Conservation (phyloP, 345 rosid genomes). For the Pistacia vera region DNA sequence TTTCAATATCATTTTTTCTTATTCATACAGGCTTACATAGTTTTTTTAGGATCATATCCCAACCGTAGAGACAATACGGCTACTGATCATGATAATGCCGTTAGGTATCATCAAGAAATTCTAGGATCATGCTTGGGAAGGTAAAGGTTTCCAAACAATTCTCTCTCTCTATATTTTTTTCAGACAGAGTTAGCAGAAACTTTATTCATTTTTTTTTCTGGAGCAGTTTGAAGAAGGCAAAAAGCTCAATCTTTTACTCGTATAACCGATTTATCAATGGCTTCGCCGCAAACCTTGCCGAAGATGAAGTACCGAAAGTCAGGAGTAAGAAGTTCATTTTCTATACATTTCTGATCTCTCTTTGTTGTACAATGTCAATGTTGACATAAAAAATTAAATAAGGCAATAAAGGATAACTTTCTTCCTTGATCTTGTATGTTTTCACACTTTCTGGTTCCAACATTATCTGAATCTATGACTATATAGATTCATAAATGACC, state of each 20-base stretch:
- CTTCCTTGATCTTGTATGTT: no score
- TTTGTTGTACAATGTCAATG: no score
- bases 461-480: not conserved
- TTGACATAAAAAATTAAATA: no score
- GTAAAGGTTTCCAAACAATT: slow-evolving; percentile 11
- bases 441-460: not conserved
- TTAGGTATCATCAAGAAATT: slow-evolving; percentile 27
- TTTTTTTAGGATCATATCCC: slow-evolving; percentile 32
- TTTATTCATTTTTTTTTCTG: not conserved
- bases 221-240: slow-evolving; percentile 21
- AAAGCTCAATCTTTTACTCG: slow-evolving; percentile 30
- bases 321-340: slow-evolving; percentile 23
- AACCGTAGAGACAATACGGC: not conserved
- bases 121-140: slow-evolving; percentile 45
- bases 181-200: no score
- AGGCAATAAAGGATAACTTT: no score
- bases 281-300: slow-evolving; percentile 36
- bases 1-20: not conserved
- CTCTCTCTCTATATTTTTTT: not conserved
- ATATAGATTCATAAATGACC: no score
- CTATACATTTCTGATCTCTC: no score
- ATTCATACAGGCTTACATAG: slow-evolving; percentile 29
- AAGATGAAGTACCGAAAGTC: slow-evolving; percentile 30
- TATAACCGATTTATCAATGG: slow-evolving; percentile 38
- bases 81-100: slow-evolving; percentile 11